Evolutionary conservation across 2,329 filamentous ascomycete species (phyloP).

Genomic region (Aspergillus nomiae): DNA sequence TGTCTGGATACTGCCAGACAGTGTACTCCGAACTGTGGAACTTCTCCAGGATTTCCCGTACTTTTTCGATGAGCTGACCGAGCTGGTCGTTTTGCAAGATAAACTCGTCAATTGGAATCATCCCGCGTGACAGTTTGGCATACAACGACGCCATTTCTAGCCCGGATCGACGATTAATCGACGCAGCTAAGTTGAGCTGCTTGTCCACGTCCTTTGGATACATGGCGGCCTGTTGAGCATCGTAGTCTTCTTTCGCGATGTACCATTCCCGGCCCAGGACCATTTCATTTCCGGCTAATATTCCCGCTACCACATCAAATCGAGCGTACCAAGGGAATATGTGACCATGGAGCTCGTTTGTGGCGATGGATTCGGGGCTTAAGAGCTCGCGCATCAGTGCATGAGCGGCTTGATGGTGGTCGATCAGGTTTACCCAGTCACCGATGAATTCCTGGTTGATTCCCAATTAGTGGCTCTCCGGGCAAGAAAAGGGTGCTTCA

Average conservation of each 20-base stretch:
- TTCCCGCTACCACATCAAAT: constrained; percentile 81
- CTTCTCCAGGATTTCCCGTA: constrained; percentile 59
- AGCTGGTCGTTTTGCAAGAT: constrained; percentile 61
- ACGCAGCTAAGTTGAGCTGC: constrained; percentile 68
- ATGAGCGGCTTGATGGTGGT: constrained; percentile 87
- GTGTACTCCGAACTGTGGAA: constrained; percentile 64
- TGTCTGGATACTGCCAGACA: constrained; percentile 64
- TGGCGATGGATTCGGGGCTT: constrained; percentile 72
- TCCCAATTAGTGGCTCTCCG: constrained; percentile 6
- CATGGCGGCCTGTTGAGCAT: constrained; percentile 58
- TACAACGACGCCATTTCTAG: constrained; percentile 80
- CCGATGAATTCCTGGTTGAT: constrained; percentile 78
- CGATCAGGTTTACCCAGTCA: constrained; percentile 91
- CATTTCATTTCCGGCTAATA: constrained; percentile 78
- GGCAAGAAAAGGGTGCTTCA: background rate
- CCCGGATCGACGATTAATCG: constrained; percentile 70
- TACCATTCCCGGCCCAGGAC: constrained; percentile 80
- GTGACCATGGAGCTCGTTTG: constrained; percentile 69
- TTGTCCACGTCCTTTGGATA: constrained; percentile 66
- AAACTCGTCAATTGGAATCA: constrained; percentile 68
- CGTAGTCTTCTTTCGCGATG: constrained; percentile 63
- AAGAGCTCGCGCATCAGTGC: constrained; percentile 78
- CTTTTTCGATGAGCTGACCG: constrained; percentile 42
- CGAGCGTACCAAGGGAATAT: constrained; percentile 87
- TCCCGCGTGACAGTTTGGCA: constrained; percentile 65